phyloP scores from a whole-genome alignment of 2,329 filamentous ascomycete genomes.

The Cytospora schulzeri region DNA sequence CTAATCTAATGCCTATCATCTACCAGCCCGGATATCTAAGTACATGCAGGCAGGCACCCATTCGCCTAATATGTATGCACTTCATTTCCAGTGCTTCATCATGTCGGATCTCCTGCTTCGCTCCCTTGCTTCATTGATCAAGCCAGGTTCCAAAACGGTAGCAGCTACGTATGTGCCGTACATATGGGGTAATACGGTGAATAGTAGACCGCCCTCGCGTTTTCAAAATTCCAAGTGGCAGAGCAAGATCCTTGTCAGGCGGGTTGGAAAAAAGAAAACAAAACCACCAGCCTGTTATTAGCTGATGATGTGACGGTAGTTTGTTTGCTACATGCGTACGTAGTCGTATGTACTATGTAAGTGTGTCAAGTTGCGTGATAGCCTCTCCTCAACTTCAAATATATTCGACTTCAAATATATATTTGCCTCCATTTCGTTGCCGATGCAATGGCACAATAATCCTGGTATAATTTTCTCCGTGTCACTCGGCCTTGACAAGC shows the following conservation, averaged over 20 bases:
- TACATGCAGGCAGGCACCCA: not conserved
- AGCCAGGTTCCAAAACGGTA: not conserved
- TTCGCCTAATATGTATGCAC: not conserved
- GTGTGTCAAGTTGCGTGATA: not conserved
- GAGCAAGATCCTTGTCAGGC: not conserved
- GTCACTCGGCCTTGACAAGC: not conserved
- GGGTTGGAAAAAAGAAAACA: not conserved
- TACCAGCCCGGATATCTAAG: not conserved
- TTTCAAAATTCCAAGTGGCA: not conserved
- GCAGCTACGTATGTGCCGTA: not conserved
- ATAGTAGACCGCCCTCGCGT: not conserved
- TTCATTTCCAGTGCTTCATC: not conserved
- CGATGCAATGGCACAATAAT: not conserved
- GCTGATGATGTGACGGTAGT: not conserved
- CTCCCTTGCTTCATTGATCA: not conserved
- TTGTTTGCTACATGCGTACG: not conserved
- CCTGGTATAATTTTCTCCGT: not conserved
- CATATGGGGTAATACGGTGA: not conserved
- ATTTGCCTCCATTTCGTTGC: not conserved
- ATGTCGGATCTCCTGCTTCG: not conserved
- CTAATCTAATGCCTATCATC: not conserved
- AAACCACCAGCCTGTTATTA: not conserved
- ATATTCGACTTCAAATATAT: too few species aligned
- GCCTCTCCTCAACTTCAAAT: not conserved
- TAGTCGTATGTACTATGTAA: not conserved